A percentile compares a stretch with the other conserved stretches of the same genome.
These are phyloP conservation scores for Suillus brevipes DNA, from an alignment of 768 basidiomycete genomes.

Conservation along the genomic window DNA sequence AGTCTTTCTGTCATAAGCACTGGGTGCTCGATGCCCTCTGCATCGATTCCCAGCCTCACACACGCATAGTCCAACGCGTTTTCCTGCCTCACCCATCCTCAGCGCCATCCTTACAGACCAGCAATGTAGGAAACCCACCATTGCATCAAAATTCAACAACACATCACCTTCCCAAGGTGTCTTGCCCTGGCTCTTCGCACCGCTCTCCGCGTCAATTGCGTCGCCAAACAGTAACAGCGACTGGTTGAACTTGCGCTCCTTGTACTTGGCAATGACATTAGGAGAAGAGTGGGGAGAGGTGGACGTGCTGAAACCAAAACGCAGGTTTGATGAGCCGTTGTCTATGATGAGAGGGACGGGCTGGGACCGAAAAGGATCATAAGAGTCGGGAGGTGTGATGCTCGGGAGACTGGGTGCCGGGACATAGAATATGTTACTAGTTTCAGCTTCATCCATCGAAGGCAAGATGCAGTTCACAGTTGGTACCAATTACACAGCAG, in stretches of 20 bases:
- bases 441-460: conserved; percentile 2
- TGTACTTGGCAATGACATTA: conserved; percentile 83
- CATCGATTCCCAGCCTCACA: conserved; percentile 80
- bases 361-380: conserved; percentile 49
- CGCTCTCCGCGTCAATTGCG: conserved; percentile 84
- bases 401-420: conserved; percentile 32
- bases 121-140: conserved; percentile 59
- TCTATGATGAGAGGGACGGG: conserved; percentile 79
- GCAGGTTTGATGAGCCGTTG: conserved; percentile 80
- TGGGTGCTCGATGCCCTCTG: conserved; percentile 76
- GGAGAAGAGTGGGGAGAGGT: conserved; percentile 54
- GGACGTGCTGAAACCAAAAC: conserved; percentile 80
- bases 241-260: conserved; percentile 83
- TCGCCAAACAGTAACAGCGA: conserved; percentile 87
- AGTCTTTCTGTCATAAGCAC: conserved; percentile 93
- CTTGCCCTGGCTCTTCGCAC: conserved; percentile 73
- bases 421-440: conserved; percentile 15
- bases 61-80: conserved; percentile 92
- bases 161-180: conserved; percentile 95
- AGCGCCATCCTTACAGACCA: conserved; percentile 5
- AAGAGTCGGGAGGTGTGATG: conserved; percentile 43
- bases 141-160: conserved; percentile 84
- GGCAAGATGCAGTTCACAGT: neutral
- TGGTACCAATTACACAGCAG: neutral
- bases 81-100: conserved; percentile 58